Conservation (phyloP, 768 basidiomycete genomes). For the Lyophyllum semitale region DNA sequence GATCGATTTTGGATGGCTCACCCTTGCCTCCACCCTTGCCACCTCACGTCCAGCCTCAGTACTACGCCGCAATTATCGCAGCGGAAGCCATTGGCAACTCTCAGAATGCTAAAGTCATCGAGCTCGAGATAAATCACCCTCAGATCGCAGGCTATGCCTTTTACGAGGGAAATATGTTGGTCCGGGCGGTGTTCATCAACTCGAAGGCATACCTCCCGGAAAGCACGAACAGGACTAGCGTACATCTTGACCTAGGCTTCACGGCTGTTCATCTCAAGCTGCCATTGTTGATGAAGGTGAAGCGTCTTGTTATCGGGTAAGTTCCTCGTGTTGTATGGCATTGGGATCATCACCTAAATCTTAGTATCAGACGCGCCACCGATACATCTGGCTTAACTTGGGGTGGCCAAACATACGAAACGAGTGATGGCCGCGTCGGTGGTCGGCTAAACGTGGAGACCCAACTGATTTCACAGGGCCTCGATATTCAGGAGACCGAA, state of each 20-base stretch:
- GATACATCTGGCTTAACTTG: slow-evolving; percentile 53
- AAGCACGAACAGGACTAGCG: slow-evolving; percentile 34
- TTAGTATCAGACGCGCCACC: slow-evolving; percentile 42
- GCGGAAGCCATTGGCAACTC: slow-evolving; percentile 56
- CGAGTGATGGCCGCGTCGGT: slow-evolving; percentile 38
- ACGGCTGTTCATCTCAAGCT: slow-evolving; percentile 19
- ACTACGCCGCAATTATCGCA: slow-evolving; percentile 64
- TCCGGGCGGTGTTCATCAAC: slow-evolving; percentile 61
- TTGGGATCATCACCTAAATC: background rate
- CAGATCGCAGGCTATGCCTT: slow-evolving; percentile 64
- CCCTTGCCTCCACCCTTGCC: slow-evolving; percentile 48
- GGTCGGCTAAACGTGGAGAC: slow-evolving; percentile 35
- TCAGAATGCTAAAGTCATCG: slow-evolving; percentile 40
- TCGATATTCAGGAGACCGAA: slow-evolving; percentile 52
- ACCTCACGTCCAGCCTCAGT: slow-evolving; percentile 66
- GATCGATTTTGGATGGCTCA: slow-evolving; percentile 58
- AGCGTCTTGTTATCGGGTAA: slow-evolving; percentile 51
- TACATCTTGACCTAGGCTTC: slow-evolving; percentile 46
- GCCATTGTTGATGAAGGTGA: slow-evolving; percentile 40
- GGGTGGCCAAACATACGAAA: slow-evolving; percentile 63
- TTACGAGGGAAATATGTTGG: slow-evolving; percentile 46
- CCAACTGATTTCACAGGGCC: slow-evolving; percentile 31
- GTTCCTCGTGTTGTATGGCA: slow-evolving; percentile 13
- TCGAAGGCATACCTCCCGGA: slow-evolving; percentile 48
- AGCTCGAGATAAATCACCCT: slow-evolving; percentile 47